These are phyloP conservation scores for Sungouiella blattae DNA, from an alignment of 805 yeast genomes.

Conservation along the genomic window DNA sequence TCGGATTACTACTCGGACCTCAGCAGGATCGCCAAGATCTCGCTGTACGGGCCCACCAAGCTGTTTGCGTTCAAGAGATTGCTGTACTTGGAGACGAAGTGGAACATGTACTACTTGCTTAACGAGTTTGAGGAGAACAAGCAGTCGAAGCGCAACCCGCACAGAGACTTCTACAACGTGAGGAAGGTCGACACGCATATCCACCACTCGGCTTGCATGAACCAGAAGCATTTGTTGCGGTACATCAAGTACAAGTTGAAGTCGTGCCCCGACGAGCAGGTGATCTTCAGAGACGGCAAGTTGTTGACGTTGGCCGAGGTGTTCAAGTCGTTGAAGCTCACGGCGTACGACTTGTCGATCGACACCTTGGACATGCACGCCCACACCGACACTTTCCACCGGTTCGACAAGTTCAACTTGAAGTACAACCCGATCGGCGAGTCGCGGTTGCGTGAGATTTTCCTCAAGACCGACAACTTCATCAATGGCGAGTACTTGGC, in stretches of 20 bases:
- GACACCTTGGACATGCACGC: conserved; percentile 99
- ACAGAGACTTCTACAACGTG: conserved; percentile 94
- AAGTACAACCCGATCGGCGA: conserved; percentile 98
- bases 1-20: conserved; percentile 83
- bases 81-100: conserved; percentile 92
- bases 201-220: conserved; percentile 99
- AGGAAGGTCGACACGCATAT: conserved; percentile 98
- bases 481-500: conserved; percentile 87
- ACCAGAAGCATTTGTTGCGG: conserved; percentile 91
- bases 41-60: conserved; percentile 95
- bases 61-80: conserved; percentile 92
- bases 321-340: conserved; percentile 81
- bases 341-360: conserved; percentile 92
- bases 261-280: conserved; percentile 81
- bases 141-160: conserved; percentile 89
- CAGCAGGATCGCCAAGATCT: conserved; percentile 65
- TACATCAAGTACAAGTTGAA: conserved; percentile 93
- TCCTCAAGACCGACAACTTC: conserved; percentile 91
- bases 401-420: conserved; percentile 95
- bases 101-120: conserved; percentile 84
- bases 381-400: conserved; percentile 94
- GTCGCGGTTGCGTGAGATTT: conserved; percentile 93
- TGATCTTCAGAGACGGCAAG: conserved; percentile 89
- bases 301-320: conserved; percentile 84
- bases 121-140: conserved; percentile 92